Conservation (phyloP, 2,329 filamentous ascomycete genomes). For the Claviceps digitariae region DNA sequence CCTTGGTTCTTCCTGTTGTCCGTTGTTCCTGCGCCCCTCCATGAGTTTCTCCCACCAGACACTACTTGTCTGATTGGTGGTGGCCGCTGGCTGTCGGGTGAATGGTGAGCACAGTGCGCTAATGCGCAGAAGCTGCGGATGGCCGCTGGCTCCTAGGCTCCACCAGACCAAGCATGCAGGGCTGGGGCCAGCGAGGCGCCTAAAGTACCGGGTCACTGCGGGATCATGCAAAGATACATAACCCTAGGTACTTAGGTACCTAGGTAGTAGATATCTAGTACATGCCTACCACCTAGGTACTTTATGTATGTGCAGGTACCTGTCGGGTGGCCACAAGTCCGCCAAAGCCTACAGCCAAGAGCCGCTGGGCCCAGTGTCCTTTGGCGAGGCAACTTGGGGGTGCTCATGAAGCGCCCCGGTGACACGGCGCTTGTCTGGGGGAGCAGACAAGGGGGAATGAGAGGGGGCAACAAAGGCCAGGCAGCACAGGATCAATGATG, state of each 20-base stretch:
- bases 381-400: background rate
- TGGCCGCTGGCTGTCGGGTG: background rate
- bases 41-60: no score
- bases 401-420: background rate
- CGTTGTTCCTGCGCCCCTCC: background rate
- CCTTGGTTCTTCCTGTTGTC: background rate
- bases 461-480: background rate
- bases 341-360: background rate
- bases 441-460: background rate
- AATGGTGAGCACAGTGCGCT: background rate
- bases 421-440: background rate
- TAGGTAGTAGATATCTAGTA: no score
- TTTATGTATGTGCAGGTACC: no score
- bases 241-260: no score
- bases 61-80: background rate
- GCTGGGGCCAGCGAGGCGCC: background rate
- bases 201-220: background rate
- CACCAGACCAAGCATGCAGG: background rate
- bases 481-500: no score
- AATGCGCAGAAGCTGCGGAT: background rate
- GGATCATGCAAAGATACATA: no score
- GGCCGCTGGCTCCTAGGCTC: background rate
- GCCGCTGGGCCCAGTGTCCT: background rate
- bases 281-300: no score
- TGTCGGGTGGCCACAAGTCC: no score